Evolutionary conservation across 1,139 yeast genomes (phyloP), one percentile per base, ranked within the genome.

Genomic region (Lizanozyma gosingica): DNA sequence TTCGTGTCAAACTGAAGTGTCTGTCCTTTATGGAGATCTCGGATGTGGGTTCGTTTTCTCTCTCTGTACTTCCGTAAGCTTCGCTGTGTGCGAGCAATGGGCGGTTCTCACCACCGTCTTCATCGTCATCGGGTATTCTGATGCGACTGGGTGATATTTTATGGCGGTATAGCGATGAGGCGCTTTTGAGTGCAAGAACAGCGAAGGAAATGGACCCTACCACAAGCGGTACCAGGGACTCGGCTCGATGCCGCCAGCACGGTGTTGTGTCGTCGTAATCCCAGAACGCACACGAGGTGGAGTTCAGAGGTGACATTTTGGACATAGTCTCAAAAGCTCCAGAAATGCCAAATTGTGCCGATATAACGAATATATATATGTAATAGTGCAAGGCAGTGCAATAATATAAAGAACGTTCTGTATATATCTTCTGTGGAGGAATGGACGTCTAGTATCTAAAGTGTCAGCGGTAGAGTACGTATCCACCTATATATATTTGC

Each of bases 1-100:
- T 55, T 34, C 65, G 60, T 14, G 63, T 51, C 39, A 77, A 60
- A 53, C 76, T 78, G 50, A 77, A 77, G 51, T 76, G 82, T 40
- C 70, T 69, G 29, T 67, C 66, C 39, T 74, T 65, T 32, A 72
- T 47, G 2, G 59, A 48, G 27, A 52, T 46, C 22, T 36, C 40
- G 18, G 44, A 39, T 4, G 50, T 46, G 32, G 43, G 40, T 6
- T 42, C 18, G 2, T 39, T 36, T 32, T 38, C 37, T 27, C 41
- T 44, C 15, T 41, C 45, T 14, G 45, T 49, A 18, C 46, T 27
- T 36, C 65, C 72, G 46, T 65, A 68, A 27, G 53, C 67, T 47
- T 56, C 63, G 8, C 54, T 41, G 27, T 50, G 40, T 15, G 66
- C 63, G 45, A 65, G 50, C 22, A 65, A 55, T 1, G 70, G 70